Conservation (phyloP, 352 stramenopile genomes). For the Vaucheria bursata region DNA sequence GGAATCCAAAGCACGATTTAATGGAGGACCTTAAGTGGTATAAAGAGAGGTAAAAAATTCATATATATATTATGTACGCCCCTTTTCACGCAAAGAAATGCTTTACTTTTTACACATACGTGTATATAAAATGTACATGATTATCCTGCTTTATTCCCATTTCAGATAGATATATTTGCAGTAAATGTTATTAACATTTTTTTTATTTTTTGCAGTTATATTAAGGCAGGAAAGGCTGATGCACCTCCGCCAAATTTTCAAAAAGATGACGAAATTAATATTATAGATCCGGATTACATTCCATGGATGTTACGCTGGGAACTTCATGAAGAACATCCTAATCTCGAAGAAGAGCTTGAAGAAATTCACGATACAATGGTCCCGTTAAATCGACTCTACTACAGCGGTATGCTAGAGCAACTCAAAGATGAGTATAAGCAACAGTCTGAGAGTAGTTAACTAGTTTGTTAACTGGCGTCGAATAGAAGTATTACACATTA, state of each 20-base stretch:
- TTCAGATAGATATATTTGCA: no score
- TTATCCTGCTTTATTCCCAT: no score
- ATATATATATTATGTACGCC: no score
- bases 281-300: conserved; percentile 40
- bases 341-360: not conserved
- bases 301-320: conserved; percentile 24
- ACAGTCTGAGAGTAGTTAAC: no score
- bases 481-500: no score
- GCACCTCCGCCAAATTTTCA: conserved; percentile 27
- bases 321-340: not conserved
- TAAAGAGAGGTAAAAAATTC: conserved; percentile 17
- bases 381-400: not conserved
- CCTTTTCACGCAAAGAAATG: no score
- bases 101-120: no score
- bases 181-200: no score
- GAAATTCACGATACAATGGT: not conserved
- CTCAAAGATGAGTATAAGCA: conserved; percentile 8
- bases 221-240: conserved; percentile 36
- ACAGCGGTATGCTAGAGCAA: conserved; percentile 4
- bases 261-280: conserved; percentile 45
- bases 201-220: conserved; percentile 13
- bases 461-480: no score
- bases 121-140: no score
- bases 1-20: conserved; percentile 38
- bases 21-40: conserved; percentile 34